Percentiles rank a stretch among this genome's conserved stretches.
Conservation (phyloP, 441 rosid species). For the Kokia cookei region DNA sequence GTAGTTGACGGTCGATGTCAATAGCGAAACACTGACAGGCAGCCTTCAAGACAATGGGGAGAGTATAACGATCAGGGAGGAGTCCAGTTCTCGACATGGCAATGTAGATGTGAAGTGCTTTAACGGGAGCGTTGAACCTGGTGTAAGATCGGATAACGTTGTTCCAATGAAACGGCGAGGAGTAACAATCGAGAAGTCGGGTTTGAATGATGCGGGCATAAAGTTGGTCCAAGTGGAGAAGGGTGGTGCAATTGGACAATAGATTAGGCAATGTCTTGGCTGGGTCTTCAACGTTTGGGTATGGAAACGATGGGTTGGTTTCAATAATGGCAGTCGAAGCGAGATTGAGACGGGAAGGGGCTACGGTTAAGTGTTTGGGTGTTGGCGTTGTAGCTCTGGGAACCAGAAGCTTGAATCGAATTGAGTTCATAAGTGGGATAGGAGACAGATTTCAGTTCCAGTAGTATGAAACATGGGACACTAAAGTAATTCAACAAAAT, state of each 20-base stretch:
- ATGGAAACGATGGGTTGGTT: background rate
- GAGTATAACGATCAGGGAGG: slow-evolving; percentile 56
- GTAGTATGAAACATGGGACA: background rate
- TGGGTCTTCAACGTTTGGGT: slow-evolving; percentile 22
- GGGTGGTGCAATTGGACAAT: slow-evolving; percentile 36
- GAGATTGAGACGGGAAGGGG: slow-evolving; percentile 6
- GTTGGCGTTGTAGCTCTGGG: slow-evolving; percentile 3
- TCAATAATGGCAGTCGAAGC: slow-evolving; percentile 1
- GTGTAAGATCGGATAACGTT: slow-evolving; percentile 62
- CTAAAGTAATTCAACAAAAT: too few species aligned
- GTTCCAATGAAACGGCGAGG: slow-evolving; percentile 55
- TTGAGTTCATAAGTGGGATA: background rate
- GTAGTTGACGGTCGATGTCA: slow-evolving; percentile 53
- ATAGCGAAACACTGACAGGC: slow-evolving; percentile 33
- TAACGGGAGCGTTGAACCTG: slow-evolving; percentile 43
- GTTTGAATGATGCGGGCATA: slow-evolving; percentile 48
- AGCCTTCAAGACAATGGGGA: slow-evolving; percentile 62
- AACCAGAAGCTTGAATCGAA: slow-evolving; percentile 8
- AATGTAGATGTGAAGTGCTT: slow-evolving; percentile 33
- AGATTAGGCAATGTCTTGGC: slow-evolving; percentile 25
- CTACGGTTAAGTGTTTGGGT: background rate
- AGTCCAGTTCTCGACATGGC: slow-evolving; percentile 52
- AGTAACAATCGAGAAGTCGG: slow-evolving; percentile 26
- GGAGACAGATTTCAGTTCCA: background rate
- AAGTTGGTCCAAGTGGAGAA: slow-evolving; percentile 38